A percentile compares a stretch with the other conserved stretches of the same genome.
Evolutionary conservation across 2,329 filamentous ascomycete genomes (phyloP).

Genomic region (Fusarium multiceps): DNA sequence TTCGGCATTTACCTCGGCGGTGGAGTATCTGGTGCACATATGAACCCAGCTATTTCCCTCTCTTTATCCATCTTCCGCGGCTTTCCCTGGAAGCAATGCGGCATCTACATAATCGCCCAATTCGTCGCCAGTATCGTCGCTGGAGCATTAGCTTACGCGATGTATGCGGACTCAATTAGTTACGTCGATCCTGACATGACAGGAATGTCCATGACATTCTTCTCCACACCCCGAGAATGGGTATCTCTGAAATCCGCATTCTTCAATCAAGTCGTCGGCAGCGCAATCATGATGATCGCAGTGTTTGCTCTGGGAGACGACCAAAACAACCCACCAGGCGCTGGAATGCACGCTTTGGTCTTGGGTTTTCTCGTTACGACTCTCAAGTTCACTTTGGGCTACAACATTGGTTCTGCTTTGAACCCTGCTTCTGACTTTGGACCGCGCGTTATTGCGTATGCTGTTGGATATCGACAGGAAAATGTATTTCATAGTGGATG

Average conservation of each 20-base stretch:
- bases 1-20: constrained; percentile 43
- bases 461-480: constrained; percentile 45
- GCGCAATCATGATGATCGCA: constrained; percentile 52
- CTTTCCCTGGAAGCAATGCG: constrained; percentile 51
- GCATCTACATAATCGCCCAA: constrained; percentile 8
- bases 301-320: constrained; percentile 53
- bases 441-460: constrained; percentile 48
- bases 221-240: constrained; percentile 46
- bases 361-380: constrained; percentile 51
- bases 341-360: constrained; percentile 53
- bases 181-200: constrained; percentile 48
- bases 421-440: constrained; percentile 55
- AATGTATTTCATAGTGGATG: constrained; percentile 48
- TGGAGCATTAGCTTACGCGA: constrained; percentile 12
- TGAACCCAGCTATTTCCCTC: constrained; percentile 53
- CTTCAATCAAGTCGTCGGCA: constrained; percentile 51
- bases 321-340: constrained; percentile 52
- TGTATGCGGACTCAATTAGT: constrained; percentile 25
- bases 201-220: constrained; percentile 49
- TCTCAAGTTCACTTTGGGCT: constrained; percentile 52
- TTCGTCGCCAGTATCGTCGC: constrained; percentile 18
- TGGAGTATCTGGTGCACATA: constrained; percentile 47
- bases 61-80: constrained; percentile 51
- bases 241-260: constrained; percentile 45
- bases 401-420: constrained; percentile 52